These are phyloP conservation scores for Sapria himalayana DNA, from an alignment of 345 rosid genomes.

Conservation along the genomic window DNA sequence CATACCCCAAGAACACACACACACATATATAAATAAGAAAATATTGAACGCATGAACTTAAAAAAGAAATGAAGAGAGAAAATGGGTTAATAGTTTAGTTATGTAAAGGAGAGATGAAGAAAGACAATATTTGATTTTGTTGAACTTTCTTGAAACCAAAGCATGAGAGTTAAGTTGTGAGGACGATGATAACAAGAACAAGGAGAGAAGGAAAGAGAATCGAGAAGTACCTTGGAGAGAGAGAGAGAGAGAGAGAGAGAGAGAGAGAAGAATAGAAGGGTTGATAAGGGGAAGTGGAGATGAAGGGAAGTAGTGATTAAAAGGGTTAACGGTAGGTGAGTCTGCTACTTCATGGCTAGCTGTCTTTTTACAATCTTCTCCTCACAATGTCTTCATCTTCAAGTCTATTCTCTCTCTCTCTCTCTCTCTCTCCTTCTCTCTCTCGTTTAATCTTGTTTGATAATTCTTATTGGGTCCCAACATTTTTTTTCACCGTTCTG, in stretches of 20 bases:
- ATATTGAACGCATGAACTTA: too few species aligned
- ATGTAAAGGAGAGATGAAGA: too few species aligned
- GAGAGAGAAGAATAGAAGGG: background rate
- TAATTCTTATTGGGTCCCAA: constrained; percentile 8
- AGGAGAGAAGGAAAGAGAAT: background rate
- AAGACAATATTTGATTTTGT: too few species aligned
- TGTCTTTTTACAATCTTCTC: constrained; percentile 23
- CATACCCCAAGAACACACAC: too few species aligned
- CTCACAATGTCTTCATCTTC: constrained; percentile 25
- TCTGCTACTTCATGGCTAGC: constrained; percentile 44
- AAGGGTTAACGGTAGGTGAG: constrained; percentile 30
- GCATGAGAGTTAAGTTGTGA: too few species aligned
- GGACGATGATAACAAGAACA: too few species aligned
- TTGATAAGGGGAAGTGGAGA: constrained; percentile 1
- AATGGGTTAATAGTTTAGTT: too few species aligned
- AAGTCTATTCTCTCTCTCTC: constrained; percentile 17
- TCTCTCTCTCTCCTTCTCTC: constrained; percentile 2
- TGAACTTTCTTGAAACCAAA: too few species aligned
- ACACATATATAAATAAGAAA: too few species aligned
- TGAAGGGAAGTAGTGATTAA: constrained; percentile 7
- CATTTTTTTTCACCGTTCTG: too few species aligned
- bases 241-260: constrained; percentile 3
- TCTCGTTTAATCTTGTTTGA: background rate
- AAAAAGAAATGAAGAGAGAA: too few species aligned
- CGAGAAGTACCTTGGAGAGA: constrained; percentile 6